Evolutionary conservation across 2,329 filamentous ascomycete genomes (phyloP), one percentile per base, ranked within the genome.

Genomic region (Dothidotthia symphoricarpi): DNA sequence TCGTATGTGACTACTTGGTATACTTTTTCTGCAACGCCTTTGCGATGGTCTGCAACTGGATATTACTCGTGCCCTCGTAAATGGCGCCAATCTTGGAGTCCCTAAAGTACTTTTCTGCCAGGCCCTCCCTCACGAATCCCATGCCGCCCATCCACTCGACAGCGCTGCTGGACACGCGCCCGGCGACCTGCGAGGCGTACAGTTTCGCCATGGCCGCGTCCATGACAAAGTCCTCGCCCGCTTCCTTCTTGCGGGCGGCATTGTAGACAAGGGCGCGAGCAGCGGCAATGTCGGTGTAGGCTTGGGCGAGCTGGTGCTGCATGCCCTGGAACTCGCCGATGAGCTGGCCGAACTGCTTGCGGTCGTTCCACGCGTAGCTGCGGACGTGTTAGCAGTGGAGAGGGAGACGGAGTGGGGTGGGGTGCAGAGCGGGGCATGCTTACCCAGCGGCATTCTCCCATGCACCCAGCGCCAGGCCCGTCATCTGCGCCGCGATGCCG

Each of bases 91-190:
- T 98, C 83, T 97, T 98, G 77, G 86, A 93, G 68, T 98, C 93
- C 31, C 93, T 78, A 78, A 85, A 98, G 74, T 85, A 96, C 81
- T 98, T 98, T 81, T 98, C 93, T 0, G 93, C 93, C 41, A 95
- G 82, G 0, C 93, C 93, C 69, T 98, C 93, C 29, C 93, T 77
- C 12, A 98, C 93, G 59, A 98, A 98, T 30, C 93, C 93, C 93
- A 98, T 97, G 28, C 93, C 93, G 31, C 93, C 93, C 91, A 97
- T 97, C 93, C 93, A 98, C 73, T 98, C 93, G 17, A 98, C 82
- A 0, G 91, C 93, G 32, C 86, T 78, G 6, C 90, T 83, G 38
- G 85, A 86, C 14, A 98, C 91, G 37, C 81, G 82, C 14, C 87
- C 86, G 0, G 93, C 93, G 22, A 98, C 88, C 71, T 98, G 93